Base-by-base conservation (phyloP, 2,329 filamentous ascomycete species). In the Trichoderma sp. region DNA sequence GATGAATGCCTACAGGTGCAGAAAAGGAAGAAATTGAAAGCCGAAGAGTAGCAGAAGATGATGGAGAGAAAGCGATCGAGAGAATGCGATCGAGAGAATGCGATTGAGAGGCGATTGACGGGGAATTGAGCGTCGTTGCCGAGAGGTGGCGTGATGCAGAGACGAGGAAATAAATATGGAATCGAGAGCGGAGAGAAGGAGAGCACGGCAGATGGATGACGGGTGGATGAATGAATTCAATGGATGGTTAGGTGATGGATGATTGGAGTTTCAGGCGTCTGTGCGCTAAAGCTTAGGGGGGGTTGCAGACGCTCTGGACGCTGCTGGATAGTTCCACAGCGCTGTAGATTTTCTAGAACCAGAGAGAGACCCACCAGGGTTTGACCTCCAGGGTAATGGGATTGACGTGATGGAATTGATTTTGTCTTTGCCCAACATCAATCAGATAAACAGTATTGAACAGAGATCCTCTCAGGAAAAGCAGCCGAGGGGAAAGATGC, bases 1-100 rank as follows among this genome's bases (percentile, higher is more conserved):
- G 66, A 71, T 79, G 56, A 34, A 19, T 10, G 17, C 19, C 61
- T 29, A 56, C 29, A 34, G 29, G 58, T 7, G 25, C 27, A 32
- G 29, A 37, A 53, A 15, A 39, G 7, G 35, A 34, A 19, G 22
- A 50, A 61, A n/a, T 13, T 29, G 29, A 32, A 12, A n/a, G n/a
- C n/a, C n/a, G 4, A 25, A 17, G 0, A 10, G 22, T 22, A 3
- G 9, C 0, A 22, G 19, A 39, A 25, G 29, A 34, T 17, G 27
- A 2, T 9, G 19, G 5, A 17, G 13, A 3, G 4, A 29, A 27
- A 10, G 15, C 8, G 12, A 34, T 2, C 22, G 39, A 15, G n/a
- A 63, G 45, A 52, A 17, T 35, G 12, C 19, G 42, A 48, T 12
- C 3, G 6, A 45, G n/a, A 7, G 22, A 22, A 13, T 9, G 1